Conservation (phyloP, 768 basidiomycete species). For the Tephrocybe sp. region DNA sequence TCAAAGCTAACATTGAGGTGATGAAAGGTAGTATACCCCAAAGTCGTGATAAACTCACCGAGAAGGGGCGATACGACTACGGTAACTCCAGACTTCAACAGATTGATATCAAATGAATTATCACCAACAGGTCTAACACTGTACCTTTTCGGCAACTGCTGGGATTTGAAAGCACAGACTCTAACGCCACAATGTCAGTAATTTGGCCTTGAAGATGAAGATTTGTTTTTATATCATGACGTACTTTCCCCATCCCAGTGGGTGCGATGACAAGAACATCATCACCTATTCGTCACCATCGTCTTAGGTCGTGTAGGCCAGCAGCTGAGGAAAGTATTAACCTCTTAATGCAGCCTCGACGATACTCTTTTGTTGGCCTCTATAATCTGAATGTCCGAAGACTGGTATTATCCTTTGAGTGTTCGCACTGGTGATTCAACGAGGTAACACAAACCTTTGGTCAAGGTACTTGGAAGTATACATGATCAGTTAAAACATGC, state of each 20-base stretch:
- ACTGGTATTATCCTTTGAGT: conserved; percentile 36
- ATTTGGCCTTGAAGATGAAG: not conserved
- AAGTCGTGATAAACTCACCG: conserved; percentile 38
- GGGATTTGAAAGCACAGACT: conserved; percentile 87
- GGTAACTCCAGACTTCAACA: conserved; percentile 59
- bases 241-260: conserved; percentile 87
- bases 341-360: conserved; percentile 68
- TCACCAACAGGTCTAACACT: not conserved
- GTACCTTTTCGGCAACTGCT: conserved; percentile 61
- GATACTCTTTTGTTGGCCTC: conserved; percentile 77
- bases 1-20: conserved; percentile 50
- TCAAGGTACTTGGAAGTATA: conserved; percentile 19
- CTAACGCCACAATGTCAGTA: conserved; percentile 30
- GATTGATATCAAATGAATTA: not conserved
- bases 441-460: conserved; percentile 10
- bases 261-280: conserved; percentile 83
- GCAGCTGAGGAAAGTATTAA: conserved; percentile 19
- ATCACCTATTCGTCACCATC: conserved; percentile 38
- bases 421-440: not conserved
- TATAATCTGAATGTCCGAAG: conserved; percentile 67
- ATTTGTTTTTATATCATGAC: conserved; percentile 3
- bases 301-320: not conserved
- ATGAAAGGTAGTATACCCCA: not conserved
- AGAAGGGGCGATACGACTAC: conserved; percentile 77
- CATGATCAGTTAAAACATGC: no score